Percentiles rank a stretch among this genome's conserved stretches.
Conservation (phyloP, 1,139 yeast genomes). For the Pichia sp. region DNA sequence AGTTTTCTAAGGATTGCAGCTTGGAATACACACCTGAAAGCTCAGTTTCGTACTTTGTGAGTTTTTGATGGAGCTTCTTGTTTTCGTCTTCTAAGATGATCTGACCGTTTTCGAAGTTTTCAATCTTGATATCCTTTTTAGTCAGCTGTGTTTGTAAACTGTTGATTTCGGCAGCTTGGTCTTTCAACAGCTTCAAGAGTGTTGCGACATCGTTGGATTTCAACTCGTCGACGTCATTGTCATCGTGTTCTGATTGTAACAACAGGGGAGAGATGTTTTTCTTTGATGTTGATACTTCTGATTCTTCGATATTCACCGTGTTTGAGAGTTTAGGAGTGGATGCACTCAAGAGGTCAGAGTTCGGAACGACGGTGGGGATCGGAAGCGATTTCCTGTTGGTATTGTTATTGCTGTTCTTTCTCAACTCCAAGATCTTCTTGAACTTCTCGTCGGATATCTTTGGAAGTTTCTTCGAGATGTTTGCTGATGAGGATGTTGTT, state of each 20-base stretch:
- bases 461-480: constrained; percentile 11
- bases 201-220: neutral
- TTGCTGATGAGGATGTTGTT: constrained; percentile 5
- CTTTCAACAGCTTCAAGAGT: constrained; percentile 1
- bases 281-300: neutral
- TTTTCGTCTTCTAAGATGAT: constrained; percentile 13
- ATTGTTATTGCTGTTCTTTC: neutral
- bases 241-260: neutral
- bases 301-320: neutral
- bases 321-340: neutral
- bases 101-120: constrained; percentile 7
- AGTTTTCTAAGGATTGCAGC: neutral
- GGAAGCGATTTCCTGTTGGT: neutral
- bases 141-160: constrained; percentile 1
- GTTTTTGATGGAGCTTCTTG: constrained; percentile 1
- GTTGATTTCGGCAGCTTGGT: constrained; percentile 2
- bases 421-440: constrained; percentile 2
- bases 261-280: constrained; percentile 8
- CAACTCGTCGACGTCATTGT: neutral
- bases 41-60: neutral
- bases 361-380: neutral
- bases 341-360: neutral
- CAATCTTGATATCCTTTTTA: constrained; percentile 3
- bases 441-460: constrained; percentile 11
- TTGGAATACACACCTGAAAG: neutral